Base-by-base conservation (phyloP, 1,284 basidiomycete species). In the Trichosporon coremiiforme region DNA sequence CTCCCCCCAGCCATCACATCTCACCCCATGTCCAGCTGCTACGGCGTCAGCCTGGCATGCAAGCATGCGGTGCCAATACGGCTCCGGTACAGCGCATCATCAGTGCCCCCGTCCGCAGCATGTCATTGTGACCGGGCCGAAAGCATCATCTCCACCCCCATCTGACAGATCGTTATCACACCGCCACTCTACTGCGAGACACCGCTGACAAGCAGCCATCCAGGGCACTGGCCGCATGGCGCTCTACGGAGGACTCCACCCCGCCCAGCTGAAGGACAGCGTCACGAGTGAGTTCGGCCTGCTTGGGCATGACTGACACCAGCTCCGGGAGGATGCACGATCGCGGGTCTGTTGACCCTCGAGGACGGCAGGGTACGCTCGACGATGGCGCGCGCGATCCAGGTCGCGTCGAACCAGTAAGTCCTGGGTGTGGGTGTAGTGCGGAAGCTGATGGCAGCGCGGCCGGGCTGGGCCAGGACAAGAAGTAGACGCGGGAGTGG, bases 281-380 rank as follows among this genome's bases (percentile, higher is more conserved):
- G 97, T 99, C 6, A 98, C 97, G 1, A 99, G 95, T 94, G 79
- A 77, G 92, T 22, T n/a, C 38, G 9, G 3, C 15, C 35, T 2
- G 12, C 13, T 33, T 8, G 3, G n/a, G 8, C 33, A 12, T 6
- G 53, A 47, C 68, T 68, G 63, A 67, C 50, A 25, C 64, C 73
- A 98, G 95, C 97, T 53, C 97, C 97, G 0, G 97, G 96, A 70
- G 97, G 97, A 38, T 99, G 96, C 80, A 99, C 97, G 0, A 99
- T 99, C 75, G 97, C 97, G 0, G 97, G 97, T 13, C 85, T 99
- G 62, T 86, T 99, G 35, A 92, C 93, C 0, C 87, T 99, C 80
- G 97, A 99, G 83, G 97, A 99, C 78, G 97, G 96, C 0, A 87
- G 89, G 74, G 90, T 99, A 25, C 88, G 97, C 55, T 95, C 94